A percentile compares a stretch with the other conserved stretches of the same genome.
Conservation (phyloP, 345 rosid genomes). For the Populus tremula region DNA sequence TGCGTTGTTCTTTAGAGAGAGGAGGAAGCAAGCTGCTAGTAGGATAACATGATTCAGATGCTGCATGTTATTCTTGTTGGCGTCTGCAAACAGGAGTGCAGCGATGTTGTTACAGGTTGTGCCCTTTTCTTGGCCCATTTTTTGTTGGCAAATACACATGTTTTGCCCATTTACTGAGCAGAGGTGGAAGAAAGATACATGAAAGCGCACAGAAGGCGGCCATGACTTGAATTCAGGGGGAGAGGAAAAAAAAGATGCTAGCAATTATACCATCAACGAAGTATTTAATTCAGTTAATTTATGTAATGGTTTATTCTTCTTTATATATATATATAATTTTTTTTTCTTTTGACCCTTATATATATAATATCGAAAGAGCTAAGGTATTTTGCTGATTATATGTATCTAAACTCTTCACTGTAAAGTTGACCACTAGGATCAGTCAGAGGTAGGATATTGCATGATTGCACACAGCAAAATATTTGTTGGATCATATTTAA, state of each 20-base stretch:
- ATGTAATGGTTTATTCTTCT: neutral
- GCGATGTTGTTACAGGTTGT: neutral
- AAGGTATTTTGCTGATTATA: constrained; percentile 9
- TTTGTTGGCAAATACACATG: neutral
- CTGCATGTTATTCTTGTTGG: neutral
- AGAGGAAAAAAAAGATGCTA: neutral
- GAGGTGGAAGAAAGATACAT: neutral
- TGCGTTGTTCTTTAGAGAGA: neutral
- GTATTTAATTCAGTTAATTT: constrained; percentile 6
- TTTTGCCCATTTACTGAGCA: neutral
- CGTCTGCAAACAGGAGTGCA: constrained; percentile 4
- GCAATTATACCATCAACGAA: neutral
- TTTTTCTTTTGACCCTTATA: neutral
- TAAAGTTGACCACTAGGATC: constrained; percentile 26
- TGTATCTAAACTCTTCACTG: constrained; percentile 24
- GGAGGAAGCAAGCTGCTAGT: neutral
- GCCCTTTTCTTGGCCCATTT: constrained; percentile 15
- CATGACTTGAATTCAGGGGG: constrained; percentile 5
- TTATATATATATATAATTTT: neutral
- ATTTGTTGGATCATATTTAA: constrained; percentile 12
- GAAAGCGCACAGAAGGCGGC: neutral
- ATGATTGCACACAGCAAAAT: constrained; percentile 20
- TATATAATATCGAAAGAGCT: neutral
- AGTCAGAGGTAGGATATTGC: constrained; percentile 10
- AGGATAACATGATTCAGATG: neutral